Evolutionary conservation across 2,329 filamentous ascomycete species (phyloP), one percentile per base, ranked within the genome.

Genomic region (Ceratocystis papillata): DNA sequence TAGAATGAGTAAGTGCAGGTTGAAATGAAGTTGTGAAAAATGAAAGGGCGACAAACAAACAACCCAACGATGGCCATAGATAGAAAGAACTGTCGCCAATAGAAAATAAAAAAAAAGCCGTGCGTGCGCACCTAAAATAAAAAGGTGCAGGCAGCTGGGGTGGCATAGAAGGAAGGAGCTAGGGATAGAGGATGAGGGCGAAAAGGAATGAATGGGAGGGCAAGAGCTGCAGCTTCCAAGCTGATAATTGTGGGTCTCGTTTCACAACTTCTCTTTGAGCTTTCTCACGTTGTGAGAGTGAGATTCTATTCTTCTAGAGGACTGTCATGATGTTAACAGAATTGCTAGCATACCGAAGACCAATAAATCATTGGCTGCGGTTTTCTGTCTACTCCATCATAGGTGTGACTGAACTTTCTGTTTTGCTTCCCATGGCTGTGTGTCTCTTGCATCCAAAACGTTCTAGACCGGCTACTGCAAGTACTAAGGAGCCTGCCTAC

Each of bases 171-270:
- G 55, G 55, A 59, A 59, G 55, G 55, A 59, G 55, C 55, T 59
- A 59, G 55, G 55, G 55, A 59, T 59, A 59, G 55, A 37, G 55
- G 55, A 59, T 30, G 28, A 59, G 25, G 28, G 28, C 55, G 30
- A 59, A 15, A n/a, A 33, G 53, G 55, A 59, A 59, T 37, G 55
- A 59, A 59, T 59, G 55, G 28, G 55, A 59, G 30, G 55, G 55
- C 55, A 59, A 59, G 55, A 59, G 55, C 55, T 59, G 55, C 4
- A 59, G 55, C 55, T 59, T 59, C 55, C n/a, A 59, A 30, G 55
- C n/a, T 33, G 55, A 30, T 28, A 59, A 33, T 59, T 59, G 33
- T 59, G 55, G 55, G 55, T 15, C 37, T 30, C 25, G 55, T 59
- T 59, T 59, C 55, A 59, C 55, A 59, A 59, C 55, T 59, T 59